phyloP scores from a whole-genome alignment of 148 eudicot genomes.

The Silene conica region DNA sequence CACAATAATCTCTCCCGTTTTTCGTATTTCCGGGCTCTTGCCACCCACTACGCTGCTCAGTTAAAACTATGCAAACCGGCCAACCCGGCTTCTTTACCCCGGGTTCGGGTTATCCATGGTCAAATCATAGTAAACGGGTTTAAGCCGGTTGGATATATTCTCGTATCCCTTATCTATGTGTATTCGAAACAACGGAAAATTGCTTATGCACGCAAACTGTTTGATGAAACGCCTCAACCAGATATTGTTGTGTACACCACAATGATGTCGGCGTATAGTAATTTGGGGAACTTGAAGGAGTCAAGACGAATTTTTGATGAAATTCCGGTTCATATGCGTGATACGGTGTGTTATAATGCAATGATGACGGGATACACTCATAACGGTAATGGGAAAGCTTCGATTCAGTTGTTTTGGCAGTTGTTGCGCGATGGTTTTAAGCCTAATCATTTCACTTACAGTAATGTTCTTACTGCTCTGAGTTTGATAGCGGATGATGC shows the following conservation, averaged over 20 bases:
- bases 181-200: slow-evolving; percentile 44
- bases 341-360: slow-evolving; percentile 57
- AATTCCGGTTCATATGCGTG: slow-evolving; percentile 44
- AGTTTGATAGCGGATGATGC: slow-evolving; percentile 42
- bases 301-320: slow-evolving; percentile 42
- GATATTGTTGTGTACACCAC: slow-evolving; percentile 54
- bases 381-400: slow-evolving; percentile 44
- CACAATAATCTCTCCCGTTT: slow-evolving; percentile 15
- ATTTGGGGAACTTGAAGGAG: slow-evolving; percentile 25
- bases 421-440: slow-evolving; percentile 30
- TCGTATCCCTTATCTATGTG: slow-evolving; percentile 43
- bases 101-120: slow-evolving; percentile 53
- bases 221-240: slow-evolving; percentile 50
- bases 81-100: slow-evolving; percentile 35
- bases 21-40: slow-evolving; percentile 36
- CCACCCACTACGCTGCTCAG: slow-evolving; percentile 53
- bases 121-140: slow-evolving; percentile 72
- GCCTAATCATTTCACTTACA: slow-evolving; percentile 48
- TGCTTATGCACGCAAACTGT: slow-evolving; percentile 47
- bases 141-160: slow-evolving; percentile 52
- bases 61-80: slow-evolving; percentile 52
- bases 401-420: slow-evolving; percentile 34
- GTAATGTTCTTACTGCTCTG: slow-evolving; percentile 37
- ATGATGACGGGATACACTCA: slow-evolving; percentile 54
- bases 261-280: slow-evolving; percentile 46